A percentile compares a stretch with the other conserved stretches of the same genome.
These are phyloP conservation scores for Exophiala sp. DNA, from an alignment of 2,329 filamentous ascomycete species.

Conservation along the genomic window DNA sequence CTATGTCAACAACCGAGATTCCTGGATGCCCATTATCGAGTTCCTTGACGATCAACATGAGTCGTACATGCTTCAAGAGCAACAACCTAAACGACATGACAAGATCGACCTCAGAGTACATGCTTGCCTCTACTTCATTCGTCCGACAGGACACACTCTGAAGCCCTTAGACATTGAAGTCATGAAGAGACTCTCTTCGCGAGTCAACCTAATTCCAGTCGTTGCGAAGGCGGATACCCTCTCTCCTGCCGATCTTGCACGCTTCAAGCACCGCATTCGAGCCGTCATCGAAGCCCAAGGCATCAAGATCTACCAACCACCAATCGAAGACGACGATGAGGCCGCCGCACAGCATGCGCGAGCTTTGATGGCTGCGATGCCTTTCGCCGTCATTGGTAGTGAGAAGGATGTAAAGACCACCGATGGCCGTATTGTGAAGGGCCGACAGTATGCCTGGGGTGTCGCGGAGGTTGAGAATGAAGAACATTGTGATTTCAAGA, in stretches of 20 bases:
- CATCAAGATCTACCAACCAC: constrained; percentile 99
- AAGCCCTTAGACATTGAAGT: constrained; percentile 99
- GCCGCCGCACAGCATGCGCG: constrained; percentile 91
- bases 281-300: constrained; percentile 96
- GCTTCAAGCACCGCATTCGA: constrained; percentile 93
- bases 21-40: constrained; percentile 99
- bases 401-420: constrained; percentile 98
- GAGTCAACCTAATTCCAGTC: constrained; percentile 97
- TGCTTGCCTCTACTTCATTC: constrained; percentile 97
- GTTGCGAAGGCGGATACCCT: constrained; percentile 98
- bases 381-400: constrained; percentile 96
- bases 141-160: constrained; percentile 94
- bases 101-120: constrained; percentile 99
- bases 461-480: constrained; percentile 99
- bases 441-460: constrained; percentile 98
- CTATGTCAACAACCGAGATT: constrained; percentile 99
- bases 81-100: constrained; percentile 94
- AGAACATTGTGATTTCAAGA: constrained; percentile 99
- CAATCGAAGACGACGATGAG: constrained; percentile 97
- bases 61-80: constrained; percentile 99
- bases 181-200: constrained; percentile 97
- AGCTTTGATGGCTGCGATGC: constrained; percentile 93
- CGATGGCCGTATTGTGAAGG: constrained; percentile 96
- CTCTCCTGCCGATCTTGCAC: constrained; percentile 83
- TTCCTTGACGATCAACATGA: constrained; percentile 99